Conservation (phyloP, 805 yeast genomes). For the Saccharomycopsis synnaedendra region DNA sequence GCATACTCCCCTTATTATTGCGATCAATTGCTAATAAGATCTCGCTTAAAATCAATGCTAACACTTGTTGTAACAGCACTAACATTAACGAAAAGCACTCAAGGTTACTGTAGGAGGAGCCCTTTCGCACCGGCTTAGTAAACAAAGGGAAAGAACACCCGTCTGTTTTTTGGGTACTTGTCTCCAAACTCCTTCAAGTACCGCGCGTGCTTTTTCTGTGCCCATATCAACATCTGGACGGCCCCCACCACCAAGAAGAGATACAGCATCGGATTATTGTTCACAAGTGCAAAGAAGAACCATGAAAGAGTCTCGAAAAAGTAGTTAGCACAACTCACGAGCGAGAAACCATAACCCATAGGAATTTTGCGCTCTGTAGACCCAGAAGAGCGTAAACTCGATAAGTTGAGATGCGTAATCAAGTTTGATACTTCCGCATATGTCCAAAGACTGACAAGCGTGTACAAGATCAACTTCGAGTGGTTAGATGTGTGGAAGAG, state of each 20-base stretch:
- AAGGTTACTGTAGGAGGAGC: no score
- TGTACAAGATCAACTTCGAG: slow-evolving; percentile 10
- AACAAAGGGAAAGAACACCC: slow-evolving; percentile 69
- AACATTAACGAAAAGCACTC: no score
- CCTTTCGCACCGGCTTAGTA: slow-evolving; percentile 25
- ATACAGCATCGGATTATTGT: slow-evolving; percentile 68
- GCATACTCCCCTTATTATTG: no score
- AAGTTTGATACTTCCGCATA: slow-evolving; percentile 65
- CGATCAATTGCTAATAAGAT: no score
- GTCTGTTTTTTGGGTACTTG: slow-evolving; percentile 68
- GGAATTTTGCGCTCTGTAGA: slow-evolving; percentile 60
- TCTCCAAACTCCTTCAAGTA: slow-evolving; percentile 61
- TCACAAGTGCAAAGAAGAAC: slow-evolving; percentile 58
- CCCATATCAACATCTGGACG: slow-evolving; percentile 87
- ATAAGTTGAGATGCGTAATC: slow-evolving; percentile 55
- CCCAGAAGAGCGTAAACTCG: slow-evolving; percentile 38
- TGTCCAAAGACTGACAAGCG: slow-evolving; percentile 35
- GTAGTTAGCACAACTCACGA: slow-evolving; percentile 89
- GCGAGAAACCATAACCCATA: slow-evolving; percentile 70
- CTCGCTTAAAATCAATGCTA: no score
- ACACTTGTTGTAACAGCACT: no score
- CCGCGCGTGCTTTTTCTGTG: slow-evolving; percentile 68
- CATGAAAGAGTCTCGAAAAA: slow-evolving; percentile 77
- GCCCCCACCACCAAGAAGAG: slow-evolving; percentile 62
- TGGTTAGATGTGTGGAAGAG: slow-evolving; percentile 17